Base-by-base conservation (phyloP, 2,329 filamentous ascomycete genomes). In the Epichloe festucae region DNA sequence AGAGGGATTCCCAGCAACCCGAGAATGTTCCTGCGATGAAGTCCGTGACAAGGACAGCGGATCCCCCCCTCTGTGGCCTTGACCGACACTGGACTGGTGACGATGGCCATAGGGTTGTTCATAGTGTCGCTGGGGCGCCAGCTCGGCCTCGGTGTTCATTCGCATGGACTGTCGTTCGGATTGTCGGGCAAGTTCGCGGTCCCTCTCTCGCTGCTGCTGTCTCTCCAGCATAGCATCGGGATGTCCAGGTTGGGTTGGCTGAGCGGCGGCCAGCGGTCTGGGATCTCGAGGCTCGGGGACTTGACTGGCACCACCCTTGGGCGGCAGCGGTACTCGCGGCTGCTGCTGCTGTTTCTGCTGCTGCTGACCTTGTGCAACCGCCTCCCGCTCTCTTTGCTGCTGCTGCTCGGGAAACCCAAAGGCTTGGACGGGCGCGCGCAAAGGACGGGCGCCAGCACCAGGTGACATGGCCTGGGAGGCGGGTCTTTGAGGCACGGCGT, bases 91-190 rank as follows among this genome's bases (percentile, higher is more conserved):
- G 41, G 65, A 61, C 46, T 68, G 64, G 41, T 67, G 67, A 17
- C 67, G 68, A 49, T 70, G 65, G 17, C 65, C 62, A 51, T 70
- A 76, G 0, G 67, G 48, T 23, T 50, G 63, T 40, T 78, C 75
- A 53, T 71, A 73, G 39, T 70, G 73, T 52, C 67, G 68, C 38
- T 65, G 67, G 12, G 61, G 62, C 12, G 60, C 56, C n/a, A 62
- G 60, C 44, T 78, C 75, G 3, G 70, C 70, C 56, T 79, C 76
- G 55, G 77, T 73, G 61, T 78, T 78, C 46, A 77, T 59, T 14
- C 63, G 60, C 52, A 67, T 52, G n/a, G 64, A 54, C 45, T 63
- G 64, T 14, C 63, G 58, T 45, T 67, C 63, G 5, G 43, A 53
- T 60, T 51, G 8, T 52, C 51, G 36, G 14, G 48, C 31, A 3